Base-by-base conservation (phyloP, 1,139 yeast genomes). In the Taphrina confusa region DNA sequence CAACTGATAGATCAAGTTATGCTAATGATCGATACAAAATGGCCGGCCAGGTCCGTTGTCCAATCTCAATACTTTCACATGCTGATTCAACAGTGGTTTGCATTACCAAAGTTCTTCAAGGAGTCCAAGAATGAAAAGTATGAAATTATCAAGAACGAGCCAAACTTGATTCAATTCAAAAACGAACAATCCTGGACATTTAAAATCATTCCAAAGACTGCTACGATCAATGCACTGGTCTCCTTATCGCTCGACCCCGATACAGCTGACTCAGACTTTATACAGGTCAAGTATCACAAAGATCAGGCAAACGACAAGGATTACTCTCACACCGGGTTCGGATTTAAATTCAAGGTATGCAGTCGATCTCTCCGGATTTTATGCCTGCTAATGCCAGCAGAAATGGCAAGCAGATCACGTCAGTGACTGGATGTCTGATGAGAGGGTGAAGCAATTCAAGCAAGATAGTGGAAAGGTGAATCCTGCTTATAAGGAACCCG, bases 391-490 rank as follows among this genome's bases (percentile, higher is more conserved):
- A 42, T 8, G 18, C 6, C 11, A 23, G 31, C 20, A 42, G 47
- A 42, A 42, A 42, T 42, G 47, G 47, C 47, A 42, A 14, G 47
- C 47, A 8, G 47, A 42, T 23, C 47, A 42, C 11, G 47, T 42
- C 20, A 42, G 47, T 14, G 47, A 42, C 16, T 42, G 47, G 47
- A 42, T 42, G 47, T 42, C 47, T 23, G 47, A 42, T 14, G 47
- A 42, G 33, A 8, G 47, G 8, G 47, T 42, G 31, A 25, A 9
- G 5, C 47, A 42, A 16, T 42, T 42, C 47, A 42, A 42, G 47
- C 47, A 42, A 14, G 47, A 42, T 31, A 42, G 47, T 14, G 47
- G 47, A 2, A 42, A 42, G 20, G 20, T 42, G 31, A 42, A 42
- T 42, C 47, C 47, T 8, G 31, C 22, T 11, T 42, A 42, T 16